Conservation (phyloP, 371 early-diverging fungal species). For the Mortierella sp. region DNA sequence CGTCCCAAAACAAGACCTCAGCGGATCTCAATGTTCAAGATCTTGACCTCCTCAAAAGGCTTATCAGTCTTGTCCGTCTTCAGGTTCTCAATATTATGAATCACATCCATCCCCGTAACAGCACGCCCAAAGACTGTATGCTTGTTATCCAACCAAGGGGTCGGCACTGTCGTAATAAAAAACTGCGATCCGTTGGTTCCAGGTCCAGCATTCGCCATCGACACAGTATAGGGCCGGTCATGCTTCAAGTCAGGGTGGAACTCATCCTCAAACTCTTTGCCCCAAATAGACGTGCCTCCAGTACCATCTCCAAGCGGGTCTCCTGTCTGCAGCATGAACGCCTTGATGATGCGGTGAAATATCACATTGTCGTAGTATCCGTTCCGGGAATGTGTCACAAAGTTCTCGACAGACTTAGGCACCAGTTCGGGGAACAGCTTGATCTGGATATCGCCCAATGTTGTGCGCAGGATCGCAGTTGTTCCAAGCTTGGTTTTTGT, state of each 20-base stretch:
- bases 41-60: conserved; percentile 81
- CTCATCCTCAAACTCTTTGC: conserved; percentile 97
- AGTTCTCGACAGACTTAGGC: conserved; percentile 96
- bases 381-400: conserved; percentile 85
- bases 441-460: conserved; percentile 89
- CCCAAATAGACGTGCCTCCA: conserved; percentile 97
- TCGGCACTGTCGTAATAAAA: conserved; percentile 96
- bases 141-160: conserved; percentile 96
- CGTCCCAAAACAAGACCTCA: conserved; percentile 20
- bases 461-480: conserved; percentile 89
- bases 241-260: conserved; percentile 85
- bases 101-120: conserved; percentile 95
- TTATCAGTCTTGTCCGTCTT: conserved; percentile 86
- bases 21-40: conserved; percentile 79
- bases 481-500: conserved; percentile 74
- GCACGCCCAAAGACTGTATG: conserved; percentile 98
- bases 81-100: conserved; percentile 88
- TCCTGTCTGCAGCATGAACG: conserved; percentile 94
- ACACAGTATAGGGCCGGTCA: conserved; percentile 91
- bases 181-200: conserved; percentile 97
- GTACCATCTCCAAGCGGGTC: conserved; percentile 94
- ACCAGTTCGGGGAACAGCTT: conserved; percentile 89
- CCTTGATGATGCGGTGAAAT: conserved; percentile 95
- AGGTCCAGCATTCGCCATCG: conserved; percentile 99
- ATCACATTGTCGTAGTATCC: conserved; percentile 82